Evolutionary conservation across 2,329 filamentous ascomycete genomes (phyloP).

Genomic region (Fusarium agapanthi): DNA sequence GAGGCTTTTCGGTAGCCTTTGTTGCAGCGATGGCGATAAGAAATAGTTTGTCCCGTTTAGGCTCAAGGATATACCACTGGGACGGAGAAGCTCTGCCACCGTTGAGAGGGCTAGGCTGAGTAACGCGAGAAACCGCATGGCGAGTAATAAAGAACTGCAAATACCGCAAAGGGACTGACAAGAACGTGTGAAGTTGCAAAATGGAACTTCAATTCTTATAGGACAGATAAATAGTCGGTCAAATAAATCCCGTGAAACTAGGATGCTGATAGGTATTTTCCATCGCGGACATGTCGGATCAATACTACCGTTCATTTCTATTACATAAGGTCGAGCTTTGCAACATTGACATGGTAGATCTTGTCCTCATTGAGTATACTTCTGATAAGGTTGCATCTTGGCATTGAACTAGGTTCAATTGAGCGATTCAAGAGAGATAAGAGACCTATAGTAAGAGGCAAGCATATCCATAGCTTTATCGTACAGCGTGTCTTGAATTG

Average conservation of each 20-base stretch:
- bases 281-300: background rate
- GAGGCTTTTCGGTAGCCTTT: background rate
- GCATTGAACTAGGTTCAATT: background rate
- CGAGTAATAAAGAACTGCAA: accelerated
- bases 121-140: background rate
- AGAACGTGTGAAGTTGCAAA: accelerated
- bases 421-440: background rate
- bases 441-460: no score
- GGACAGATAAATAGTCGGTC: background rate
- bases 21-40: background rate
- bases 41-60: background rate
- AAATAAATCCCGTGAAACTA: background rate
- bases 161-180: accelerated
- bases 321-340: background rate
- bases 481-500: background rate
- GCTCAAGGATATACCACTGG: background rate
- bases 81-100: background rate
- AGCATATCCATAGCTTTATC: background rate
- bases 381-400: background rate
- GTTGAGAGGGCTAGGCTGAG: background rate
- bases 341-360: accelerated
- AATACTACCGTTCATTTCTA: background rate
- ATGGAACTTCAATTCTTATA: background rate
- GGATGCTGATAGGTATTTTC: background rate
- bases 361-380: background rate